Evolutionary conservation across 495 filamentous ascomycete genomes (phyloP).

Genomic region (Trichoderma parareesei): DNA sequence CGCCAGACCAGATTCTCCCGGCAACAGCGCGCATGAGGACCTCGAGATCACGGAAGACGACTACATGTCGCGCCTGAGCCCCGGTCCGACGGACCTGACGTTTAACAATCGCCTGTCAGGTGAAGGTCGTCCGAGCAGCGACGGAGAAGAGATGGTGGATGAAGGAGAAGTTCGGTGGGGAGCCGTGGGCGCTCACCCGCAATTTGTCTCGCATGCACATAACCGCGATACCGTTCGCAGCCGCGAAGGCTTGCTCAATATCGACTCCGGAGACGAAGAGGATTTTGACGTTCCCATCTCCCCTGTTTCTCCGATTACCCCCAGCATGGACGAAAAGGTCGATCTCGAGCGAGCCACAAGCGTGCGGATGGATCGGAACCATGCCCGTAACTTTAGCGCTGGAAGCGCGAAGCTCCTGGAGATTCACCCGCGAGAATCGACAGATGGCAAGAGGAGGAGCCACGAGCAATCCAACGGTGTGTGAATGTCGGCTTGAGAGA

Average conservation of each 20-base stretch:
- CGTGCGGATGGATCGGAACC: constrained; percentile 48
- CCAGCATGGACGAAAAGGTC: constrained; percentile 23
- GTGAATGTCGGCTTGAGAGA: constrained; percentile 12
- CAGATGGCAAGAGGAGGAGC: constrained; percentile 29
- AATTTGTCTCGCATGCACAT: constrained; percentile 23
- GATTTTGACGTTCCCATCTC: constrained; percentile 12
- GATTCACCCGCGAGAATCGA: constrained; percentile 44
- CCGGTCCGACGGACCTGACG: constrained; percentile 31
- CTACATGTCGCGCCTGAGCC: constrained; percentile 50
- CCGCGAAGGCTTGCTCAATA: constrained; percentile 53
- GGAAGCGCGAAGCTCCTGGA: constrained; percentile 65
- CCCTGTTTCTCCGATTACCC: not conserved
- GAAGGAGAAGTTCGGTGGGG: constrained; percentile 33
- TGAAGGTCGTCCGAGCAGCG: constrained; percentile 39
- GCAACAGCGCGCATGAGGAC: constrained; percentile 47
- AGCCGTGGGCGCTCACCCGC: constrained; percentile 29
- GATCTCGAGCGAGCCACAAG: constrained; percentile 55
- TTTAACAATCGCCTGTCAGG: constrained; percentile 39
- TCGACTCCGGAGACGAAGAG: constrained; percentile 21
- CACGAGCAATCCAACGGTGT: constrained; percentile 11
- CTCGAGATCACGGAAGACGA: constrained; percentile 56
- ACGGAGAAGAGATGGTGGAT: constrained; percentile 30
- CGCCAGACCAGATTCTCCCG: constrained; percentile 26
- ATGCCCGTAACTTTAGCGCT: constrained; percentile 62
- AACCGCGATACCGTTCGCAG: constrained; percentile 26